phyloP scores from a whole-genome alignment of 805 yeast species.

The Danielozyma ontarioensis region DNA sequence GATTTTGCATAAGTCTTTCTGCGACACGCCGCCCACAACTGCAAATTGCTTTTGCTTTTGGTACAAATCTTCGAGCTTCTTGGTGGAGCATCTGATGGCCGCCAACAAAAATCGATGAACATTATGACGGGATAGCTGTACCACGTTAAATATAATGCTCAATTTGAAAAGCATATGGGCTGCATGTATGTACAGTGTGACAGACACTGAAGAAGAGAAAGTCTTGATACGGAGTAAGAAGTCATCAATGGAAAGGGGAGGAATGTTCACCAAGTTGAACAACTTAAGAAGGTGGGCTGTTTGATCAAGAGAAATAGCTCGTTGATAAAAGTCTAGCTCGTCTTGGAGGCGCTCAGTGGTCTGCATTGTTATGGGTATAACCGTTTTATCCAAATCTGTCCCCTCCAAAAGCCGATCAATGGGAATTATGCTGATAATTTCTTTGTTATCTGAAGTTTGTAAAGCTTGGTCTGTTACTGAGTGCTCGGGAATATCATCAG shows the following conservation, averaged over 20 bases:
- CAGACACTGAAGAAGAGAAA: conserved; percentile 36
- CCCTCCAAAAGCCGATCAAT: conserved; percentile 16
- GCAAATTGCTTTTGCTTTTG: conserved; percentile 39
- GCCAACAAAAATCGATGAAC: conserved; percentile 37
- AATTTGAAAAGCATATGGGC: conserved; percentile 34
- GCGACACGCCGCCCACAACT: conserved; percentile 39
- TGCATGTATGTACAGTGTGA: conserved; percentile 34
- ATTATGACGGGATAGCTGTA: conserved; percentile 30
- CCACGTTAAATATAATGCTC: conserved; percentile 25
- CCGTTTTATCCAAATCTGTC: conserved; percentile 9
- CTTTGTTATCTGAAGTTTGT: too few species aligned
- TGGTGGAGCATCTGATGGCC: conserved; percentile 33
- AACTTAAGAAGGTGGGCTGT: conserved; percentile 23
- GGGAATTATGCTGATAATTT: conserved; percentile 8
- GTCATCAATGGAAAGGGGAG: conserved; percentile 29
- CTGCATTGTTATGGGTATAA: conserved; percentile 12
- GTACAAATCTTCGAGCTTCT: conserved; percentile 41
- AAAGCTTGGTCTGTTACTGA: too few species aligned
- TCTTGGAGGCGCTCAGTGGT: conserved; percentile 13
- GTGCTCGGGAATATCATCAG: too few species aligned
- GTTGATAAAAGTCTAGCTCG: conserved; percentile 15
- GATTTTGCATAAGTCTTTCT: conserved; percentile 39
- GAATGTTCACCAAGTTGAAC: conserved; percentile 31
- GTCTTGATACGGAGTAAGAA: conserved; percentile 33
- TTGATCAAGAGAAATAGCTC: conserved; percentile 15